These are phyloP conservation scores for Psilocybe azurescens DNA, from an alignment of 768 basidiomycete genomes.

Conservation along the genomic window DNA sequence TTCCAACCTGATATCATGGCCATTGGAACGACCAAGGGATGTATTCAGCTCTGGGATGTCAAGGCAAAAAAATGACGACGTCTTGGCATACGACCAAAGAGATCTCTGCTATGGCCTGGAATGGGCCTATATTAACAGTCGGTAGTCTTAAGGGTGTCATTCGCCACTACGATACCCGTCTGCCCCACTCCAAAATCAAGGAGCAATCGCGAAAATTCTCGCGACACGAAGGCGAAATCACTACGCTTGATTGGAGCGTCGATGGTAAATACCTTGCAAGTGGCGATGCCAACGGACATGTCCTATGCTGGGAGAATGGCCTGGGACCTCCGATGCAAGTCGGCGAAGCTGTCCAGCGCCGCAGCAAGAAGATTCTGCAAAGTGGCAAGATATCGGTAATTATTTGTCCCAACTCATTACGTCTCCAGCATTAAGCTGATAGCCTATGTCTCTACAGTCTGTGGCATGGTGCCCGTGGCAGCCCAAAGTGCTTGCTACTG, in stretches of 20 bases:
- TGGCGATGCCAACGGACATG: slow-evolving; percentile 76
- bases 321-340: slow-evolving; percentile 55
- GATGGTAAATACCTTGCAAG: slow-evolving; percentile 74
- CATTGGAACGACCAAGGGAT: slow-evolving; percentile 63
- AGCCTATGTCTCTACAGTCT: slow-evolving; percentile 50
- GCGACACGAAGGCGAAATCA: slow-evolving; percentile 72
- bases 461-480: slow-evolving; percentile 90
- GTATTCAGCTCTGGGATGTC: slow-evolving; percentile 78
- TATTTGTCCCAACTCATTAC: slow-evolving; percentile 3
- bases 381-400: slow-evolving; percentile 58
- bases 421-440: neutral
- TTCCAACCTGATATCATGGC: slow-evolving; percentile 53
- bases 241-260: slow-evolving; percentile 68
- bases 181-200: slow-evolving; percentile 50
- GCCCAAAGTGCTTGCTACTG: slow-evolving; percentile 74
- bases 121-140: slow-evolving; percentile 65
- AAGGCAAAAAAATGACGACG: slow-evolving; percentile 56
- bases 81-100: slow-evolving; percentile 59
- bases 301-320: slow-evolving; percentile 79
- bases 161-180: slow-evolving; percentile 73
- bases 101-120: slow-evolving; percentile 70
- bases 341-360: slow-evolving; percentile 58
- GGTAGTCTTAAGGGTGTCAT: slow-evolving; percentile 76
- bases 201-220: slow-evolving; percentile 71
- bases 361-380: slow-evolving; percentile 77